Evolutionary conservation across 352 stramenopile species (phyloP).

Genomic region (Phytopythium ostracodes): DNA sequence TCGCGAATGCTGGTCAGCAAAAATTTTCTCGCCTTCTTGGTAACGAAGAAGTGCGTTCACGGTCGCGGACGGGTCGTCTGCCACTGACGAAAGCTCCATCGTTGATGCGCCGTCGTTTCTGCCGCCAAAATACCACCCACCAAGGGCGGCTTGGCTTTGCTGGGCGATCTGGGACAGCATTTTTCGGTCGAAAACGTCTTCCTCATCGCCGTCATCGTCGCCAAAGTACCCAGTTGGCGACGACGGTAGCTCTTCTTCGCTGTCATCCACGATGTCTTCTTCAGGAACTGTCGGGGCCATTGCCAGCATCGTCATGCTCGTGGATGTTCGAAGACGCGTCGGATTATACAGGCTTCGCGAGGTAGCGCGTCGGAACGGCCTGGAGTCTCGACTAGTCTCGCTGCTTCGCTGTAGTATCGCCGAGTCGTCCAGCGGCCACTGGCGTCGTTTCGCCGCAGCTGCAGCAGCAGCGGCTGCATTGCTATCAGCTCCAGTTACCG

Average conservation of each 20-base stretch:
- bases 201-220: background rate
- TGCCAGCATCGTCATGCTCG: background rate
- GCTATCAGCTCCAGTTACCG: background rate
- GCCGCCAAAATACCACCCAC: background rate
- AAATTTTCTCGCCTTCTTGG: conserved; percentile 31
- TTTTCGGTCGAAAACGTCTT: conserved; percentile 1
- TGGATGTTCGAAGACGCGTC: background rate
- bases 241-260: background rate
- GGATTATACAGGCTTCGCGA: conserved; percentile 35
- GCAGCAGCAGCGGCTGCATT: background rate
- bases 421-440: conserved; percentile 36
- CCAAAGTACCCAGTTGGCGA: background rate
- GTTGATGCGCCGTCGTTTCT: conserved; percentile 17
- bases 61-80: background rate
- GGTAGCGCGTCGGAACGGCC: conserved; percentile 10
- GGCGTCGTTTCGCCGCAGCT: conserved; percentile 12
- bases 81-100: conserved; percentile 18
- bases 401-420: conserved; percentile 24
- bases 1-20: conserved; percentile 38
- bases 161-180: conserved; percentile 5
- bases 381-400: conserved; percentile 12
- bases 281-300: conserved; percentile 2
- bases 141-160: background rate
- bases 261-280: background rate
- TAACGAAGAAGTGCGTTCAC: conserved; percentile 17